Conservation (phyloP, 2,329 filamentous ascomycete genomes). For the Paecilomyces sp. region DNA sequence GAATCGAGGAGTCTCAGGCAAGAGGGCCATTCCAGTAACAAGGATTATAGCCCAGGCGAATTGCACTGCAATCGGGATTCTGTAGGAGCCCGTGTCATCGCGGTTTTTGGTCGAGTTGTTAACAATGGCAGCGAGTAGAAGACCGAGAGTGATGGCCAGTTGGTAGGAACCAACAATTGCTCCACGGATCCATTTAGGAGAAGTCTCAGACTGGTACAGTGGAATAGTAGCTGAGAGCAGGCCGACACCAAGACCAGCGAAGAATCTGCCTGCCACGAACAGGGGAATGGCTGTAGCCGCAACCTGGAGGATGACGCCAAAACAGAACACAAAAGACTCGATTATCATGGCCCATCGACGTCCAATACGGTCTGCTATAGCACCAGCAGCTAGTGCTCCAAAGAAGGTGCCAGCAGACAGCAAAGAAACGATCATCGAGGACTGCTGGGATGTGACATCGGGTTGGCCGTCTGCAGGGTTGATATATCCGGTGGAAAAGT, state of each 20-base stretch:
- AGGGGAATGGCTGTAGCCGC: conserved; percentile 46
- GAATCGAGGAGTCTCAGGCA: conserved; percentile 79
- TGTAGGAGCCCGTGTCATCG: conserved; percentile 59
- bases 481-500: conserved; percentile 26
- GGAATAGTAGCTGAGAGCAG: conserved; percentile 63
- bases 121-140: conserved; percentile 66
- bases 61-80: conserved; percentile 73
- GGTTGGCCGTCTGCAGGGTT: conserved; percentile 34
- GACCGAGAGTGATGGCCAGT: conserved; percentile 71
- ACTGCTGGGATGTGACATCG: conserved; percentile 39
- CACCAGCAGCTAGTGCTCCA: conserved; percentile 63
- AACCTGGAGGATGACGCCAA: conserved; percentile 59
- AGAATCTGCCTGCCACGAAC: conserved; percentile 61
- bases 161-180: conserved; percentile 72
- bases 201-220: conserved; percentile 77
- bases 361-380: conserved; percentile 63
- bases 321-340: conserved; percentile 61
- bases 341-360: conserved; percentile 52
- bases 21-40: conserved; percentile 60
- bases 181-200: conserved; percentile 65
- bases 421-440: conserved; percentile 60
- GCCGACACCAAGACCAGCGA: conserved; percentile 68
- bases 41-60: conserved; percentile 75
- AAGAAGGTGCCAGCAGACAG: conserved; percentile 68
- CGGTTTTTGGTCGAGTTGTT: conserved; percentile 62